Evolutionary conservation across 352 stramenopile species (phyloP), one percentile per base, ranked within the genome.

Genomic region (Pythium dissotocum): DNA sequence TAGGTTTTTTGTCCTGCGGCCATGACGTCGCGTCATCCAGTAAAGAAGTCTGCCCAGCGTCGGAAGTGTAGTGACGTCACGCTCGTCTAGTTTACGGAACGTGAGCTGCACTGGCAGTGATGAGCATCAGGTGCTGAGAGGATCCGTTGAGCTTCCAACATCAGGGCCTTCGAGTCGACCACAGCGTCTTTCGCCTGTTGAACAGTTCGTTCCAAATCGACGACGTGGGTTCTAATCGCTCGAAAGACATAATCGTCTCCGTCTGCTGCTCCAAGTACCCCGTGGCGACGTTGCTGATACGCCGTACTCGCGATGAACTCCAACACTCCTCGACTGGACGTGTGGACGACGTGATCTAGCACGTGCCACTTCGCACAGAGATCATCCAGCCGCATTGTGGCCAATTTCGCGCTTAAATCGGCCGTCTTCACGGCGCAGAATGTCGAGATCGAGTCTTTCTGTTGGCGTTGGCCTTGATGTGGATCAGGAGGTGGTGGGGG

Each of bases 361-460:
- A 24, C 56, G 26, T 67, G n/a, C 68, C 68, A 75, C 16, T 61
- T 59, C n/a, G 68, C 42, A 0, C 8, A 53, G 32, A 67, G 38
- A 14, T 65, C 63, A 35, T 49, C 16, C 1, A 75, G 58, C 0
- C 63, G 28, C n/a, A 42, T 7, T 12, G 68, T 70, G 42, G 68
- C 68, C 6, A 75, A 33, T 46, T 59, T 49, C 13, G 51, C 68
- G 18, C 67, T 28, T 13, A 75, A 38, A n/a, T 67, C 36, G 42
- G 62, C 51, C 2, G 30, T 56, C 51, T 75, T 75, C 13, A 61
- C 48, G 3, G 63, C 61, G 35, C 48, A 63, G 33, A 75, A 75
- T 30, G 63, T 75, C 3, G 56, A 63, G 12, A 70, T 5, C 4
- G 60, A 65, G 58, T 35, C 10, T 32, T 33, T 38, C 10, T 38